Conservation (phyloP, 768 basidiomycete species). For the Hirschioporus abietinus region DNA sequence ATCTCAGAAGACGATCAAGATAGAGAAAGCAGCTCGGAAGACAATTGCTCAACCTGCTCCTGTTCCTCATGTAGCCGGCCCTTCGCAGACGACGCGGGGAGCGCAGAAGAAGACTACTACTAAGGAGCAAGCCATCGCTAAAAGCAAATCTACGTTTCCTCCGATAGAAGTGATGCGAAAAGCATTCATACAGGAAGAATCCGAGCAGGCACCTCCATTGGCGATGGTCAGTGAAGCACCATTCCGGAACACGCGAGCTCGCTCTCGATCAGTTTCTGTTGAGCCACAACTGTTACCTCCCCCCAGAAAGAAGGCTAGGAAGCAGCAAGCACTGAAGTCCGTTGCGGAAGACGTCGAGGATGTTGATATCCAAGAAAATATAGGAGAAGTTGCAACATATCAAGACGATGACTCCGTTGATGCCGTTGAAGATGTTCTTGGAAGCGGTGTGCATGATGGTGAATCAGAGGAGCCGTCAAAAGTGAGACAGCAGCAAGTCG, state of each 20-base stretch:
- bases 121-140: background rate
- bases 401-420: background rate
- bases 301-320: background rate
- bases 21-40: background rate
- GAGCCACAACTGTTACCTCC: background rate
- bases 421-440: background rate
- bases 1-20: background rate
- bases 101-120: background rate
- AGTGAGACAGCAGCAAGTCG: background rate
- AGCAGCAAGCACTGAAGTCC: background rate
- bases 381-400: background rate
- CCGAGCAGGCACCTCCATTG: background rate
- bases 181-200: background rate
- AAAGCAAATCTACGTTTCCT: background rate
- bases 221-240: constrained; percentile 19
- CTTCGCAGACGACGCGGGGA: background rate
- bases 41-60: background rate
- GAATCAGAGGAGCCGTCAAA: background rate
- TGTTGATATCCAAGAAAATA: background rate
- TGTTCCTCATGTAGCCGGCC: background rate
- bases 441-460: background rate
- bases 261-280: constrained; percentile 24
- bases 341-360: background rate
- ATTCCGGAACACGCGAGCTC: constrained; percentile 29
- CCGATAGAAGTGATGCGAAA: background rate